Evolutionary conservation across 768 basidiomycete genomes (phyloP), one percentile per base, ranked within the genome.

Genomic region (Lactifluus rugatus): DNA sequence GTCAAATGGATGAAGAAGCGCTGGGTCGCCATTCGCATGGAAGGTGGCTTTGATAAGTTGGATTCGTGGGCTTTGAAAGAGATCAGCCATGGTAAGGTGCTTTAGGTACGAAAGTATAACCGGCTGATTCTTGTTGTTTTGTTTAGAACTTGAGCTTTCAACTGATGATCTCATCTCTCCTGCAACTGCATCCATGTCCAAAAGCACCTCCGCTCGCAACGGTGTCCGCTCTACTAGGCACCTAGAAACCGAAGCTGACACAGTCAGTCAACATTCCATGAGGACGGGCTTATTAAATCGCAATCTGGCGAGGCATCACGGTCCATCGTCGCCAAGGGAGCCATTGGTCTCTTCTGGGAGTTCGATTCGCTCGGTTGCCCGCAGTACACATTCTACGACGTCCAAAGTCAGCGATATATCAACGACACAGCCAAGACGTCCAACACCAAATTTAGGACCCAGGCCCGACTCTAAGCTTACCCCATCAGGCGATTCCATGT

Each of bases 31-130:
- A 80, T 93, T 28, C 78, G 85, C 13, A 81, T 85, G 49, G 82
- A 83, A 51, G 81, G 82, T n/a, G 90, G 89, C 0, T 95, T 97
- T 65, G 84, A 87, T 51, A 67, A 72, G 4, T 75, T 98, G n/a
- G 91, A 95, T 49, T 78, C 78, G 4, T 96, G 92, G 91, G 83
- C 87, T 0, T 69, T 94, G 54, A 86, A 91, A 68, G 95, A 97
- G 67, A 91, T 98, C 41, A 80, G 82, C 42, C 81, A 87, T 66
- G 79, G 91, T 89, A 61, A 65, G 87, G 14, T 21, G n/a, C 16
- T 54, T 9, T 34, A 51, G 17, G 11, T 45, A 36, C 36, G 61
- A 19, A 41, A 23, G 45, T 37, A 31, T 37, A 9, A 23, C 50
- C 42, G 37, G 25, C 36, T 34, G 19, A 56, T 56, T 37, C 52